Base-by-base conservation (phyloP, 169 alveolate species). In the Eimeria maxima region DNA sequence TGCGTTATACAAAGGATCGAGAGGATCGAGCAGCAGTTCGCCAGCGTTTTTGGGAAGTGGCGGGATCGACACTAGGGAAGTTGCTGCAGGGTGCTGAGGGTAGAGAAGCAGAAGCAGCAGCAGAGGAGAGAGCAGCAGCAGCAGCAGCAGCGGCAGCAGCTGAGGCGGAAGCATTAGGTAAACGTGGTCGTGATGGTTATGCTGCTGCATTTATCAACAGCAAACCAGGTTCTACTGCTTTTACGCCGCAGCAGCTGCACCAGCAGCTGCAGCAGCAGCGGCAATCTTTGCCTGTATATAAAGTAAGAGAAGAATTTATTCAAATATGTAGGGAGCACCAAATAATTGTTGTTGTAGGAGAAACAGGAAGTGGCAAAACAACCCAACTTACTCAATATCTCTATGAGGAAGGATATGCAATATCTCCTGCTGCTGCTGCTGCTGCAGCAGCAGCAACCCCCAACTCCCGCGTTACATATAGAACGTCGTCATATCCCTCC, bases 321-420 rank as follows among this genome's bases (percentile, higher is more conserved):
- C 97, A 97, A 86, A 96, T 99, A 10, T 97, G 98, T 67, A 97
- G 99, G 44, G 99, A 99, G 95, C 99, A 99, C 97, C 98, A 98
- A 95, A 99, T 99, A 38, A 97, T 99, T 71, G 98, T 99, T 27
- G 99, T 99, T 22, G 99, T 99, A 27, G 99, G 99, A 65, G 99
- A 99, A 98, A 99, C 99, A 1, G 99, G 99, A 29, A 98, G 99
- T 53, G 99, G 99, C 14, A 99, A 99, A 97, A 99, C 99, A 63
- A 99, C 99, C 38, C 99, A 99, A 97, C 97, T 99, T 47, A 99
- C 99, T 38, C 99, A 99, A 97, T 96, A 94, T 90, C 96, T 95
- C 57, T 53, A 18, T 24, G 96, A 96, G 87, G 96, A 96, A 18
- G 99, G 99, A 0, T 99, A 99, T 33, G 69, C 90, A 11, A 7